Evolutionary conservation across 352 stramenopile genomes (phyloP).

Genomic region (Phytophthora rubi): DNA sequence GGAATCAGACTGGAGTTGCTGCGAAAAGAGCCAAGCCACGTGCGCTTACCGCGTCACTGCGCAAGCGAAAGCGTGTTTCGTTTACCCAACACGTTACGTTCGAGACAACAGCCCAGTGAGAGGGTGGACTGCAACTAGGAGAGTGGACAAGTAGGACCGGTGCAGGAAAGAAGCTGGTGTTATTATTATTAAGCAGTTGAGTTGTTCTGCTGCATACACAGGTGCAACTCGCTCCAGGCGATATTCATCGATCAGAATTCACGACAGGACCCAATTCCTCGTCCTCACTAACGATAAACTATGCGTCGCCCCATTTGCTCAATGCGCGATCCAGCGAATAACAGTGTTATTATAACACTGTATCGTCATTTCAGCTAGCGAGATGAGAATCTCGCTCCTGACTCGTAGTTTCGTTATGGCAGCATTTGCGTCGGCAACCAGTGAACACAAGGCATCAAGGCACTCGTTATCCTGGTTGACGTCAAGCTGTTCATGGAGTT

Average conservation of each 20-base stretch:
- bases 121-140: conserved; percentile 3
- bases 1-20: conserved; percentile 61
- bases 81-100: conserved; percentile 92
- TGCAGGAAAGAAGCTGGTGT: conserved; percentile 25
- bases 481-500: neutral
- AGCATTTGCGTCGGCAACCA: neutral
- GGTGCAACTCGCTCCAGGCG: too few relatives aligned
- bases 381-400: neutral
- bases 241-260: too few relatives aligned
- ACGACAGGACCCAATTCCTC: too few relatives aligned
- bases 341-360: neutral
- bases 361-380: conserved; percentile 7
- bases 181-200: conserved; percentile 32
- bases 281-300: neutral
- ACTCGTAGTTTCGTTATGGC: conserved; percentile 3
- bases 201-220: too few relatives aligned
- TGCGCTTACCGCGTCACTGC: conserved; percentile 60
- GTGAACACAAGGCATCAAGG: neutral
- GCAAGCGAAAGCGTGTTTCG: conserved; percentile 88
- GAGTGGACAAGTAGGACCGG: conserved; percentile 2
- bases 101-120: conserved; percentile 41
- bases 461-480: neutral
- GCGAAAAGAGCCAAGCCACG: conserved; percentile 71
- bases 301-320: conserved; percentile 2
- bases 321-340: conserved; percentile 12